Evolutionary conservation across 768 basidiomycete species (phyloP).

Genomic region (Tylopilus rubrobrunneus): DNA sequence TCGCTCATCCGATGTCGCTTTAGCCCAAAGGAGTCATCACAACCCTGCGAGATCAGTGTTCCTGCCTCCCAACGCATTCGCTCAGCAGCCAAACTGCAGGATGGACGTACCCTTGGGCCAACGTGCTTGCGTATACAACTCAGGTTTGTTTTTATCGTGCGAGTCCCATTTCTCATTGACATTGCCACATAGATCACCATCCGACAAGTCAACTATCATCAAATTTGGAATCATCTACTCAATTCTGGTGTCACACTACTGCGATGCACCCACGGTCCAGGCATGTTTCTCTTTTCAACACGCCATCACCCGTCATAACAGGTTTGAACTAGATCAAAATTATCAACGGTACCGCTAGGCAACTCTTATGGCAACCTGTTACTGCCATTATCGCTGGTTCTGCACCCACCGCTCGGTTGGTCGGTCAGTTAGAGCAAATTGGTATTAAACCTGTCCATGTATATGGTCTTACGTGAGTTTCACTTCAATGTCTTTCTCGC

Average conservation of each 20-base stretch:
- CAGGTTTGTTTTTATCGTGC: conserved; percentile 48
- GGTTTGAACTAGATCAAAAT: conserved; percentile 60
- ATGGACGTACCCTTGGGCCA: conserved; percentile 88
- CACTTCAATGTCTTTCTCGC: neutral
- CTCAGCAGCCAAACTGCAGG: conserved; percentile 46
- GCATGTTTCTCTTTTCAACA: conserved; percentile 33
- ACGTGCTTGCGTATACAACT: conserved; percentile 65
- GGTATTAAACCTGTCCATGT: conserved; percentile 85
- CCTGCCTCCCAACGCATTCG: neutral
- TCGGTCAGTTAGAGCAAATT: conserved; percentile 68
- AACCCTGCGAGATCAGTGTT: conserved; percentile 60
- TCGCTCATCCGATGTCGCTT: conserved; percentile 8
- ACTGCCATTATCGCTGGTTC: conserved; percentile 74
- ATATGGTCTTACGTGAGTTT: conserved; percentile 69
- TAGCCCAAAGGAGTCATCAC: conserved; percentile 84
- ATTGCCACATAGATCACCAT: conserved; percentile 55
- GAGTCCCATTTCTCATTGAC: neutral
- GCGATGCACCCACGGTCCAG: conserved; percentile 88
- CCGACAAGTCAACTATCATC: conserved; percentile 62
- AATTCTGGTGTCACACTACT: conserved; percentile 80
- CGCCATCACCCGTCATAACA: neutral
- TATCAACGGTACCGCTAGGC: conserved; percentile 61
- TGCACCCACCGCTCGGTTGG: conserved; percentile 81
- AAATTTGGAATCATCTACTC: conserved; percentile 79
- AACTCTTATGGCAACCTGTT: conserved; percentile 45